Evolutionary conservation across 2,329 filamentous ascomycete species (phyloP).

Genomic region (Venturia carpophila): DNA sequence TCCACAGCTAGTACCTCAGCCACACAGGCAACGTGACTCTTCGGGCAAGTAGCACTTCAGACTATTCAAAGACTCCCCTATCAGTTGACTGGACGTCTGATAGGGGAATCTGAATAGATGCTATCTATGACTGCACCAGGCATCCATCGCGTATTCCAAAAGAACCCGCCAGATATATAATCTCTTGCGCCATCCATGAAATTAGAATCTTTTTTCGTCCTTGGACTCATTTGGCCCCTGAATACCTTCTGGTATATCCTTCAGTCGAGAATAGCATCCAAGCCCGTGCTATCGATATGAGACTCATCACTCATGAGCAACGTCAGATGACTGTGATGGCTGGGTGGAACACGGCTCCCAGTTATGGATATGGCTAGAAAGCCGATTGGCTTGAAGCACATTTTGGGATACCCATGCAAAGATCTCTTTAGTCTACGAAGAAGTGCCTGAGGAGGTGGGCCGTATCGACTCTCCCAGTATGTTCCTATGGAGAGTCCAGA

Average conservation of each 20-base stretch:
- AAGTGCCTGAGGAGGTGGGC: background rate
- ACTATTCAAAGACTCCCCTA: background rate
- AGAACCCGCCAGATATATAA: background rate
- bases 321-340: background rate
- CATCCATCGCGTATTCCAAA: background rate
- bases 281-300: background rate
- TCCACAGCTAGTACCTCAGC: background rate
- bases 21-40: constrained; percentile 5
- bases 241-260: background rate
- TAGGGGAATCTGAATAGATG: background rate
- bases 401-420: background rate
- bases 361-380: background rate
- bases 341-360: background rate
- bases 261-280: background rate
- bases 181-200: background rate
- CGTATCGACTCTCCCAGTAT: background rate
- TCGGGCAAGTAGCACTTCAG: background rate
- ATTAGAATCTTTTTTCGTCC: background rate
- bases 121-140: background rate
- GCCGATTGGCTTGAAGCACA: background rate
- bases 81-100: constrained; percentile 4
- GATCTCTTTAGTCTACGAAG: background rate
- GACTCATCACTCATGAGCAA: background rate
- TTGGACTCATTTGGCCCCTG: background rate
- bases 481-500: too few species aligned